Base-by-base conservation (phyloP, 73 alveolate species). In the Paramecium caudatum region DNA sequence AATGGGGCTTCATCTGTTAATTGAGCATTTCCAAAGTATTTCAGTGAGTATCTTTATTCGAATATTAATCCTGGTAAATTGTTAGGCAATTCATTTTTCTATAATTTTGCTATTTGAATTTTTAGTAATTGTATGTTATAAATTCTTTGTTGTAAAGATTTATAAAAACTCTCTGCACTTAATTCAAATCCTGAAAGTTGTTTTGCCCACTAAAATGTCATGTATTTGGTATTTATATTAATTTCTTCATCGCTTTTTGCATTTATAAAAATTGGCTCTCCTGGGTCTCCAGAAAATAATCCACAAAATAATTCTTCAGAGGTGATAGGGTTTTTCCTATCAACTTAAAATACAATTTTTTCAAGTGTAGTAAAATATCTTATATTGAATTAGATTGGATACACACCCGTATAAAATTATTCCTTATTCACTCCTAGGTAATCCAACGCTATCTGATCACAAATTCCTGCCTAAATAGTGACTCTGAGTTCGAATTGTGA, bases 241-340 rank as follows among this genome's bases (percentile, higher is more conserved):
- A 74, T 41, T 74, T 74, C 88, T 16, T 74, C 88, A 74, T 41
- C 88, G 43, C 30, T 41, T 8, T 74, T 9, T 2, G 88, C 88
- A 74, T 74, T 39, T 6, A 74, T 19, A 74, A 74, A 41, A 2
- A 74, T 19, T 4, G 88, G 88, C 17, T 39, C 88, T 74, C 88
- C 88, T 19, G 88, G 68, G 43, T 74, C 88, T 3, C 88, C 88
- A 21, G 36, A 41, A 74, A 74, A 37, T 45, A 74, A 74, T 41
- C 88, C 88, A 43, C 88, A 41, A 43, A 74, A 74, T 4, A 74
- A n/a, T 74, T 74, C 69, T 74, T 74, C 88, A 4, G 88, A 74
- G 0, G 88, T 41, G 13, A 74, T 19, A 39, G 17, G 4, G 32
- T 74, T 74, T 21, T 74, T 39, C 43, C 88, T 7, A 74, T 74